Evolutionary conservation across 2,329 filamentous ascomycete species (phyloP), one percentile per base, ranked within the genome.

Genomic region (Aspergillus glaucus): DNA sequence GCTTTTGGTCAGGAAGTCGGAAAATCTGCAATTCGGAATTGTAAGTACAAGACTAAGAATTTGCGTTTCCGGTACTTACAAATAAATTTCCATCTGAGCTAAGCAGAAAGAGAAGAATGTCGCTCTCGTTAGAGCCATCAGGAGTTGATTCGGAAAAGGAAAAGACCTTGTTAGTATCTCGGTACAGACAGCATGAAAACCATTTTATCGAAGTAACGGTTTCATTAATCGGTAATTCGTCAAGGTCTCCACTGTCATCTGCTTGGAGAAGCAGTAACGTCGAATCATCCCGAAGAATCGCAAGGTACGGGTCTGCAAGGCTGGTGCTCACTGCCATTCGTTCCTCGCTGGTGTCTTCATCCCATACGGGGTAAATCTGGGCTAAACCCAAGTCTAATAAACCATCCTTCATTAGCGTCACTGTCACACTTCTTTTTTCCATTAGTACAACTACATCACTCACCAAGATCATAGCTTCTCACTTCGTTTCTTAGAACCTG

Each of bases 321-420:
- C 87, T 94, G 34, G 88, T 86, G 60, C 83, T 86, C 42, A 90
- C 74, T 39, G 93, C 85, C 46, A 85, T 79, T 4, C 88, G 85
- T 60, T 95, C 66, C 36, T 73, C 84, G 10, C 87, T 90, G 0
- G 85, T 91, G 55, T 93, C 88, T 60, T 95, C 93, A 59, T 97
- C 93, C 53, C 88, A 81, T 79, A 97, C 89, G 1, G 91, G 89
- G 44, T 96, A 79, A 47, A 98, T 97, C 62, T 97, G 92, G 42
- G 85, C 85, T 46, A 98, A 78, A 9, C 86, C 88, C 50, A 98
- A 80, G 66, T 95, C 88, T 89, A 61, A 28, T 89, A 60, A 28
- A 22, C 26, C 26, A 28, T 60, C 45, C 60, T 40, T 37, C 45
- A 44, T 28, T 43, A 58, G 22, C 28, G 2, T 12, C 24, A 15